phyloP scores from a whole-genome alignment of 2,329 filamentous ascomycete genomes.

The Zymoseptoria ardabiliae region DNA sequence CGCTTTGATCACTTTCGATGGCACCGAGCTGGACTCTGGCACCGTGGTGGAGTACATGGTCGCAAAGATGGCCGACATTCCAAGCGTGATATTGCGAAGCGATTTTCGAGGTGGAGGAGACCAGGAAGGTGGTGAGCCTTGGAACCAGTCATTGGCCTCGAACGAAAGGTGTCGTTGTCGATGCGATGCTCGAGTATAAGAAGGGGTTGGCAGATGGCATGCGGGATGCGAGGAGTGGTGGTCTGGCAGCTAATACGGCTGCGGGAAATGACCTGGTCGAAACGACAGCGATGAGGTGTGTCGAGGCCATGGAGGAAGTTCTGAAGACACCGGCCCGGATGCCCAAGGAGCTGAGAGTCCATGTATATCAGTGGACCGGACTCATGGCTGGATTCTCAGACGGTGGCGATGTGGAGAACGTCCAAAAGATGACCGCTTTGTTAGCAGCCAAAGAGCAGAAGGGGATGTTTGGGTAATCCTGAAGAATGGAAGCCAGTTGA shows the following conservation, averaged over 20 bases:
- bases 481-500: neutral
- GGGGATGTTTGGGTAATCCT: slow-evolving; percentile 1
- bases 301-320: slow-evolving; percentile 8
- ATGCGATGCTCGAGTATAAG: slow-evolving; percentile 13
- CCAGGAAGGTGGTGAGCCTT: slow-evolving; percentile 10
- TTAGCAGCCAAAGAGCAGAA: slow-evolving; percentile 8
- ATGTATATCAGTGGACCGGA: slow-evolving; percentile 11
- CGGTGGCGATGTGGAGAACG: slow-evolving; percentile 5
- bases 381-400: slow-evolving; percentile 13
- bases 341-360: slow-evolving; percentile 9
- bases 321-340: slow-evolving; percentile 8
- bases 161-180: slow-evolving; percentile 10
- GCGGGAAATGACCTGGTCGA: slow-evolving; percentile 8
- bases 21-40: slow-evolving; percentile 12
- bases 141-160: slow-evolving; percentile 13
- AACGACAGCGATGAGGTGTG: slow-evolving; percentile 9
- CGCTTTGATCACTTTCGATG: slow-evolving; percentile 12
- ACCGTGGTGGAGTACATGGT: slow-evolving; percentile 15
- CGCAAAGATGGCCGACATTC: slow-evolving; percentile 13
- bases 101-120: slow-evolving; percentile 13
- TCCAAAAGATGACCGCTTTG: slow-evolving; percentile 2
- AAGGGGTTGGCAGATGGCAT: slow-evolving; percentile 3
- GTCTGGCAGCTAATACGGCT: neutral
- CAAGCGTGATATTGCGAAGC: slow-evolving; percentile 9
- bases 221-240: neutral